Evolutionary conservation across 148 eudicot genomes (phyloP), one percentile per base, ranked within the genome.

Genomic region (Pouteria glomerata): DNA sequence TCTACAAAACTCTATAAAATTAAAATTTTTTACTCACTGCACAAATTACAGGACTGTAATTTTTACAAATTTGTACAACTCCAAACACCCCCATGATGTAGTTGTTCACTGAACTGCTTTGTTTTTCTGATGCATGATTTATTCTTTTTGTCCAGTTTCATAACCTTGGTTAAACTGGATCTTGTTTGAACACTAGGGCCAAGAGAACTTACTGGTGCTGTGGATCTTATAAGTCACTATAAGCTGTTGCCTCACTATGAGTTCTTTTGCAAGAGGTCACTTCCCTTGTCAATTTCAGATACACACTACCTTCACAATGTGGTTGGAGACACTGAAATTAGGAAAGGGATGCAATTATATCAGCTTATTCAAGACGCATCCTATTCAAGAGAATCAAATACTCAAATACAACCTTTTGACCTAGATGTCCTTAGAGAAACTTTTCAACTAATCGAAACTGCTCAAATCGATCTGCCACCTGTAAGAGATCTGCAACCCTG

Each of bases 301-400:
- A 81, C 99, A 66, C 99, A 84, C 79, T 96, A 96, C 77, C 96
- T 96, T 75, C 94, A 90, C 78, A 90, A 86, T 86, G 96, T 92
- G 78, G 95, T 88, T 68, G 99, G 99, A 73, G 97, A 96, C 76
- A 78, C 89, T 68, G 96, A 96, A 76, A 90, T 96, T 47, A 85
- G 96, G 79, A 96, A 96, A 78, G 96, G 96, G 77, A 96, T 96
- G 97, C 94, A 96, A 74, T 81, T 96, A 82, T 89, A 85, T 82
- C 90, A 96, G 83, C 85, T 90, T 58, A 76, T 82, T 73, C 86
- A 85, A 66, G 81, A 84, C 76, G 78, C 80, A 3, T 81, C 97
- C 16, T 80, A 79, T 76, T 76, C 87, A 7, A 83, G 81, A 74
- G 89, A 82, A 69, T 87, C 87, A 70, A 87, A 77, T 70, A 41